Conservation (phyloP, 352 stramenopile genomes). For the Globisporangium solare region DNA sequence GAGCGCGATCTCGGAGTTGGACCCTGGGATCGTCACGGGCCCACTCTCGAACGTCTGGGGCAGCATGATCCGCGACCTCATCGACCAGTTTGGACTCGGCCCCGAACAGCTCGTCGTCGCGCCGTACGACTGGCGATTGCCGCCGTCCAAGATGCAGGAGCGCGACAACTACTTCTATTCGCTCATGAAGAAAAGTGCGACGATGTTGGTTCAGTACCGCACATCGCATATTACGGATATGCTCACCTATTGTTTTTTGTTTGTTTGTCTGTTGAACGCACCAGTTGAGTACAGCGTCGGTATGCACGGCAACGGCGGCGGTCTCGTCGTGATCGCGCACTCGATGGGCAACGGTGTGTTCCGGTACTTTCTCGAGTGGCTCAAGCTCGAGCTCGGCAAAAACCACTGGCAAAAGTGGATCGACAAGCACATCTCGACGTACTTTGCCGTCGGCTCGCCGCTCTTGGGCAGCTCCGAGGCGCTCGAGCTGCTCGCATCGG, state of each 20-base stretch:
- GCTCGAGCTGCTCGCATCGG: slow-evolving; percentile 64
- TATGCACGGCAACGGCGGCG: slow-evolving; percentile 34
- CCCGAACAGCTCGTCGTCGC: slow-evolving; percentile 68
- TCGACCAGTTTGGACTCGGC: slow-evolving; percentile 64
- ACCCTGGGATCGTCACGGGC: slow-evolving; percentile 69
- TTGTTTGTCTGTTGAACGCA: slow-evolving; percentile 5
- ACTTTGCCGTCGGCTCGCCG: slow-evolving; percentile 70
- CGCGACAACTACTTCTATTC: slow-evolving; percentile 72
- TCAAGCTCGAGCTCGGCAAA: slow-evolving; percentile 65
- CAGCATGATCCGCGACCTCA: slow-evolving; percentile 54
- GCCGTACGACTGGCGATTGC: slow-evolving; percentile 79
- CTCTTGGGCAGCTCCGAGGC: slow-evolving; percentile 66
- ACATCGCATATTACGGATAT: too few relatives aligned
- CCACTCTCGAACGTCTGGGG: slow-evolving; percentile 73
- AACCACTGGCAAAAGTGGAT: slow-evolving; percentile 78
- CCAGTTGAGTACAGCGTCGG: slow-evolving; percentile 65
- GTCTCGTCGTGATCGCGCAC: slow-evolving; percentile 74
- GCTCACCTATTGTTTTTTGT: too few relatives aligned
- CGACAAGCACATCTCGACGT: slow-evolving; percentile 66
- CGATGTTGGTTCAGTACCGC: slow-evolving; percentile 7
- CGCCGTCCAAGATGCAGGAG: slow-evolving; percentile 59
- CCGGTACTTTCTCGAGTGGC: slow-evolving; percentile 80
- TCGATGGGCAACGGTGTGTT: slow-evolving; percentile 81
- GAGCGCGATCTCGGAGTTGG: slow-evolving; percentile 62
- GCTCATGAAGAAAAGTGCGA: slow-evolving; percentile 69